These are phyloP conservation scores for Musa acuminata DNA, from an alignment of 176 grass and related monocot genomes.

Conservation along the genomic window DNA sequence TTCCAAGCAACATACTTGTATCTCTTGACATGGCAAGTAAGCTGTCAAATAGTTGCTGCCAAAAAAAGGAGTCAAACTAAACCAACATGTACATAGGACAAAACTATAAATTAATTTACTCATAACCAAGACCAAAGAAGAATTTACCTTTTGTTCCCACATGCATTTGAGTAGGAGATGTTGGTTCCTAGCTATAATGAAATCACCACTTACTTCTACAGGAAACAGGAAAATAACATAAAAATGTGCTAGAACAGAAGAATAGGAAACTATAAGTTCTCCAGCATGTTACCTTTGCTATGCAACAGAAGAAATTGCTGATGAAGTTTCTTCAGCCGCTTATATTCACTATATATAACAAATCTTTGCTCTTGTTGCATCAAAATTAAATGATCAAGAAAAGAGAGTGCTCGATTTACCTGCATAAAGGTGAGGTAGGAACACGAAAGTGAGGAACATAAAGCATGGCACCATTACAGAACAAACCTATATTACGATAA, in stretches of 20 bases:
- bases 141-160: constrained; percentile 78
- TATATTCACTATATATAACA: constrained; percentile 50
- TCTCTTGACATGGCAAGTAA: constrained; percentile 58
- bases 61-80: constrained; percentile 4
- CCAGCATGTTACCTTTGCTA: constrained; percentile 38
- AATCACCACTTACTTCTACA: constrained; percentile 28
- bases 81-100: neutral
- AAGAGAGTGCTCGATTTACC: constrained; percentile 65
- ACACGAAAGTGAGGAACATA: no score
- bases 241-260: neutral
- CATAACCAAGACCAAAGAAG: neutral
- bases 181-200: constrained; percentile 45
- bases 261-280: constrained; percentile 3
- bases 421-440: constrained; percentile 25
- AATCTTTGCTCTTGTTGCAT: constrained; percentile 64
- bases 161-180: constrained; percentile 51
- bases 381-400: constrained; percentile 64
- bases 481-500: neutral
- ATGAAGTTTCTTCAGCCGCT: constrained; percentile 37
- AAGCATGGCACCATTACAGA: no score
- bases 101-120: constrained; percentile 1
- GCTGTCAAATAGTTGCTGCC: constrained; percentile 61
- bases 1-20: constrained; percentile 51
- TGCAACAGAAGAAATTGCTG: constrained; percentile 41
- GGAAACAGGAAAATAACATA: constrained; percentile 1